These are phyloP conservation scores for Creolimax fragrantissima DNA, from an alignment of 78 protist genomes.

Conservation along the genomic window DNA sequence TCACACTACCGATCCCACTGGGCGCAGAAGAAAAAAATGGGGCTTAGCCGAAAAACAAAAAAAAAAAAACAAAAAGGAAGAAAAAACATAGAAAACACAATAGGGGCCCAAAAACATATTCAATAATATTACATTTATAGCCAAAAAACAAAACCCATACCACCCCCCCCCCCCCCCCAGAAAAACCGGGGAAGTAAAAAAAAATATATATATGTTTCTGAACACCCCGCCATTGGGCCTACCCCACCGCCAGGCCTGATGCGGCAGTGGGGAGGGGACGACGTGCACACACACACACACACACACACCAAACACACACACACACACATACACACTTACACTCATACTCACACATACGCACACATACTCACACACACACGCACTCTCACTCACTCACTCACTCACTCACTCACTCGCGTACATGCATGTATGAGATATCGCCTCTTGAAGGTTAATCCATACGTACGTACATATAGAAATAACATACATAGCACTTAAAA, in stretches of 20 bases:
- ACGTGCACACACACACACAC: neutral
- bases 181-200: neutral
- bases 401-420: neutral
- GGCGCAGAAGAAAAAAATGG: too few species aligned
- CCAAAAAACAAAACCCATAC: neutral
- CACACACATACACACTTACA: neutral
- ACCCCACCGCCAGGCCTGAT: neutral
- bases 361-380: neutral
- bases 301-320: neutral
- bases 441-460: neutral
- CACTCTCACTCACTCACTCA: neutral
- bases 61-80: neutral
- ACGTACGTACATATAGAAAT: neutral
- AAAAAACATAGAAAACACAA: neutral
- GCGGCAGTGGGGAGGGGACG: neutral
- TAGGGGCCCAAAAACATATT: neutral
- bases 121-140: neutral
- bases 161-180: neutral
- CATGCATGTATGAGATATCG: neutral
- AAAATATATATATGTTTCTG: neutral
- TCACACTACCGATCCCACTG: too few species aligned
- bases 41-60: too few species aligned
- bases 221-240: neutral
- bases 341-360: neutral
- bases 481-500: neutral